Percentiles rank a stretch among this genome's conserved stretches.
Conservation (phyloP, 106 monocot species). For the Platanthera guangdongensis region DNA sequence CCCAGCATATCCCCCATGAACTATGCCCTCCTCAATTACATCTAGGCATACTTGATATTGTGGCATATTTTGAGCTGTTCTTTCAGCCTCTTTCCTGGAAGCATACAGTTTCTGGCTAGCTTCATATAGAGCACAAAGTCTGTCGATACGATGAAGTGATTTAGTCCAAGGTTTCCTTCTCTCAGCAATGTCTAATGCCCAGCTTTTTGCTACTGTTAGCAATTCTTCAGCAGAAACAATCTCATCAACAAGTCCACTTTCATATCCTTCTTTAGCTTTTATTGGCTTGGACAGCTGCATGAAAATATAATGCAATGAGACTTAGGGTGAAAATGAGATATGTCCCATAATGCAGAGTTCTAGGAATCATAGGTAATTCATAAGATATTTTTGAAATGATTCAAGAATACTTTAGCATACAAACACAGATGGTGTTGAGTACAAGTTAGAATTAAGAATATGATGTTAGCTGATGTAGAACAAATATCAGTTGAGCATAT, state of each 20-base stretch:
- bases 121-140: constrained; percentile 19
- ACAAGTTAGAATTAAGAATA: background rate
- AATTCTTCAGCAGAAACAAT: constrained; percentile 12
- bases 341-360: background rate
- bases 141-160: constrained; percentile 39
- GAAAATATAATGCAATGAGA: background rate
- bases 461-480: background rate
- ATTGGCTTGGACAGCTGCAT: constrained; percentile 39
- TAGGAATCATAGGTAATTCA: background rate
- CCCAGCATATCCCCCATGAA: constrained; percentile 36
- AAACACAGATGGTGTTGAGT: background rate
- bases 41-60: constrained; percentile 34
- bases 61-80: constrained; percentile 31
- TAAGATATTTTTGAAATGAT: background rate
- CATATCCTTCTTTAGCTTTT: constrained; percentile 30
- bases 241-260: constrained; percentile 34
- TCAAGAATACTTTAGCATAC: background rate
- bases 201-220: constrained; percentile 6
- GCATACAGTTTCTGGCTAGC: constrained; percentile 1
- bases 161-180: constrained; percentile 28
- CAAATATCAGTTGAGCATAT: no score
- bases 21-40: constrained; percentile 36
- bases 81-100: constrained; percentile 25
- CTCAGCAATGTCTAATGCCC: constrained; percentile 4
- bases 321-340: background rate